phyloP scores from a whole-genome alignment of 2,329 filamentous ascomycete genomes.

The Rhynchosporium agropyri region DNA sequence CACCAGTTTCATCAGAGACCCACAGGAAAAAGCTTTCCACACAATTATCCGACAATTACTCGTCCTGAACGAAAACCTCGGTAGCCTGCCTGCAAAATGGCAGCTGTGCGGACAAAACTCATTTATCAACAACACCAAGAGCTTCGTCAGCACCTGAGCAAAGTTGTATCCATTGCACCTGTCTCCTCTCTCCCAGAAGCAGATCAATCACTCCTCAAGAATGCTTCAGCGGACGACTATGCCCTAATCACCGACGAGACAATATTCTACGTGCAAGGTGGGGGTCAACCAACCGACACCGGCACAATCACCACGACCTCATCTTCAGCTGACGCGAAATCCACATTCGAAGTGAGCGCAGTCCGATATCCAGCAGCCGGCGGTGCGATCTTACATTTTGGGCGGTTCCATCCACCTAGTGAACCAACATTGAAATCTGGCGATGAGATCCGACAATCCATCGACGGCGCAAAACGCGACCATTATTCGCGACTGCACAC shows the following conservation, averaged over 20 bases:
- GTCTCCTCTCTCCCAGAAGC: constrained; percentile 29
- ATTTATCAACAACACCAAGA: constrained; percentile 22
- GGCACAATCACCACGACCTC: constrained; percentile 53
- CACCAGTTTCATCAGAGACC: no score
- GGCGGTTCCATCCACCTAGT: constrained; percentile 50
- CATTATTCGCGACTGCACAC: constrained; percentile 72
- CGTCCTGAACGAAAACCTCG: not conserved
- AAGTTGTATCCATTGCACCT: constrained; percentile 25
- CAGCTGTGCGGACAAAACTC: constrained; percentile 16
- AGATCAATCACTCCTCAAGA: constrained; percentile 57
- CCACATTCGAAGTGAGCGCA: constrained; percentile 55
- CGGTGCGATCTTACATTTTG: constrained; percentile 67
- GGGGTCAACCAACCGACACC: constrained; percentile 71
- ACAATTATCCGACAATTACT: no score
- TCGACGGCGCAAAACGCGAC: constrained; percentile 62
- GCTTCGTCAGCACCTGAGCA: constrained; percentile 20
- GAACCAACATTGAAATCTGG: constrained; percentile 46
- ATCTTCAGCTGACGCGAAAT: constrained; percentile 6
- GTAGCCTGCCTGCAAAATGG: constrained; percentile 3
- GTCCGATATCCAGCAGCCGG: constrained; percentile 58
- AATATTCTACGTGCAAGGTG: constrained; percentile 77
- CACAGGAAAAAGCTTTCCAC: no score
- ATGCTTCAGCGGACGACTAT: constrained; percentile 52
- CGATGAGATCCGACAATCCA: constrained; percentile 54
- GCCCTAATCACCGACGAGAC: constrained; percentile 65